phyloP scores from a whole-genome alignment of 1,139 yeast species.

The Protomyces macrosporus region DNA sequence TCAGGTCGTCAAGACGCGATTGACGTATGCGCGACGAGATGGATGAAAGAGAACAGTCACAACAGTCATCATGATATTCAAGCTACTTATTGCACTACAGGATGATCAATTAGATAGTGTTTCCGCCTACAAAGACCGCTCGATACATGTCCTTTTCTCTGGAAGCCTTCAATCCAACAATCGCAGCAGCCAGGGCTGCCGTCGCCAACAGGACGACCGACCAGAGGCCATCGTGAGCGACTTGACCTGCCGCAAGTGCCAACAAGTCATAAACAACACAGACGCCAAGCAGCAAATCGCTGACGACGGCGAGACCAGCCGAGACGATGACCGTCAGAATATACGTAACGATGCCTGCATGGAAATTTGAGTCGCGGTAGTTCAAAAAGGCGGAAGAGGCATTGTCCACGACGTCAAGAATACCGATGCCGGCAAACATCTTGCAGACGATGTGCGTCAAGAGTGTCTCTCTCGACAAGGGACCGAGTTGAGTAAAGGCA shows the following conservation, averaged over 20 bases:
- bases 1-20: too few species aligned
- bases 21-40: neutral
- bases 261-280: conserved; percentile 20
- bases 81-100: neutral
- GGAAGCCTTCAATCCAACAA: conserved; percentile 6
- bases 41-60: neutral
- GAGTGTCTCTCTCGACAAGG: conserved; percentile 9
- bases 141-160: conserved; percentile 17
- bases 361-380: conserved; percentile 1
- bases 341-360: conserved; percentile 18
- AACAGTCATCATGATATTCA: neutral
- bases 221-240: conserved; percentile 14
- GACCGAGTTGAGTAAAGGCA: conserved; percentile 12
- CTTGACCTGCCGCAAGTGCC: conserved; percentile 17
- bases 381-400: conserved; percentile 18
- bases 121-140: neutral
- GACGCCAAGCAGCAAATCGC: conserved; percentile 17
- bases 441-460: conserved; percentile 19
- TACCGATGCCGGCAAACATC: conserved; percentile 24
- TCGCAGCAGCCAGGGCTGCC: conserved; percentile 13
- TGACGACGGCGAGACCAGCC: conserved; percentile 19
- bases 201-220: conserved; percentile 9
- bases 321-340: conserved; percentile 14
- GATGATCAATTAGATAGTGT: neutral
- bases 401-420: conserved; percentile 23